Conservation (phyloP, 345 rosid species). For the Eucalyptus camaldulensis region DNA sequence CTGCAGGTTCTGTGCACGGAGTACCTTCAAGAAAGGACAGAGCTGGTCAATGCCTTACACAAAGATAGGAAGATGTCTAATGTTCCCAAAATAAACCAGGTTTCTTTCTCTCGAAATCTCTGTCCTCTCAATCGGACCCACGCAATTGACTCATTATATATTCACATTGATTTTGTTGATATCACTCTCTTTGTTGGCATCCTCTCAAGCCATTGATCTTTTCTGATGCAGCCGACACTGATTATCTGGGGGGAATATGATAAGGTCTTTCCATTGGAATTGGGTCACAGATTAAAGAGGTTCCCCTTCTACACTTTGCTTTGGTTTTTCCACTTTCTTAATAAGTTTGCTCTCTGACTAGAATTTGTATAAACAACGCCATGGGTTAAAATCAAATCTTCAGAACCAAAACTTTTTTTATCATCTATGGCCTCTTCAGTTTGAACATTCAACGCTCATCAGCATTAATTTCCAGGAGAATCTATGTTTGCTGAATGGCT, state of each 20-base stretch:
- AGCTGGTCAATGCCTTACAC: neutral
- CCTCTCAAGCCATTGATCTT: neutral
- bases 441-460: neutral
- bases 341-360: neutral
- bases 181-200: neutral
- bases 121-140: neutral
- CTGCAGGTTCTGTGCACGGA: neutral
- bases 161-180: too few relatives aligned
- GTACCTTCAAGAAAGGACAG: neutral
- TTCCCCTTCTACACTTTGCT: neutral
- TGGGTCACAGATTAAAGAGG: slow-evolving; percentile 4
- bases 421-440: neutral
- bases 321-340: neutral
- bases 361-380: neutral
- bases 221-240: neutral
- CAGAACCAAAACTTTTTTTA: neutral
- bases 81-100: slow-evolving; percentile 5
- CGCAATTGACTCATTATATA: neutral
- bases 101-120: neutral
- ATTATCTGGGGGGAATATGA: slow-evolving; percentile 7
- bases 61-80: neutral
- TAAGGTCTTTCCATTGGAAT: neutral
- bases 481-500: neutral
- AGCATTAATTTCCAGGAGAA: neutral
- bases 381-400: neutral